Evolutionary conservation across 495 filamentous ascomycete genomes (phyloP).

Genomic region (Neurospora hispaniola): DNA sequence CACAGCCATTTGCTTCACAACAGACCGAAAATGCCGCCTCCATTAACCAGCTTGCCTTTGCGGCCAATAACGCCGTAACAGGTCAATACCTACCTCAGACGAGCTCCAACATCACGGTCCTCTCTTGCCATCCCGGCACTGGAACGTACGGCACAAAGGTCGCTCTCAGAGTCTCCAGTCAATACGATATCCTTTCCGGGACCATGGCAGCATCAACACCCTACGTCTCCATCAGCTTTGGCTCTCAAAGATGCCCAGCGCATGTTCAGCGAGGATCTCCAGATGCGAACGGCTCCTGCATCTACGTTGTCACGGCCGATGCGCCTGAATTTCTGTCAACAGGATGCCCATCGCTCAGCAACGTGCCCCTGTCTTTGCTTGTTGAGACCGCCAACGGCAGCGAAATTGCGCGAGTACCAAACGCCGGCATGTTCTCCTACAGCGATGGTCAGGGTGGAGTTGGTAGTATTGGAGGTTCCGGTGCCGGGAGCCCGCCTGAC

Average conservation of each 20-base stretch:
- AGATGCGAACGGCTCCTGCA: constrained; percentile 44
- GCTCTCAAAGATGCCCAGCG: constrained; percentile 54
- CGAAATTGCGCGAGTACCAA: constrained; percentile 44
- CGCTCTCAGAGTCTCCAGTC: constrained; percentile 59
- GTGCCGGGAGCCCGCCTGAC: constrained; percentile 32
- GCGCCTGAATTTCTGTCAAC: constrained; percentile 63
- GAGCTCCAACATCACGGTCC: constrained; percentile 41
- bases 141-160: constrained; percentile 62
- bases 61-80: constrained; percentile 37
- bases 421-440: constrained; percentile 74
- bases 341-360: constrained; percentile 49
- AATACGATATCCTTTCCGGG: constrained; percentile 45
- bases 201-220: constrained; percentile 45
- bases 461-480: constrained; percentile 22
- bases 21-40: constrained; percentile 36
- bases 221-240: constrained; percentile 63
- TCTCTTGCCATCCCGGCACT: constrained; percentile 53
- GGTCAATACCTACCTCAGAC: constrained; percentile 36
- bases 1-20: constrained; percentile 30
- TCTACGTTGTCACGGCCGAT: constrained; percentile 62
- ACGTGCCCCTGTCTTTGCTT: constrained; percentile 60
- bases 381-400: constrained; percentile 58
- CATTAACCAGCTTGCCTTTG: constrained; percentile 44
- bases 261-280: constrained; percentile 50
- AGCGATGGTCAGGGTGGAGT: constrained; percentile 24